Evolutionary conservation across 169 alveolate genomes (phyloP), one percentile per base, ranked within the genome.

Genomic region (Plasmodium reichenowi): DNA sequence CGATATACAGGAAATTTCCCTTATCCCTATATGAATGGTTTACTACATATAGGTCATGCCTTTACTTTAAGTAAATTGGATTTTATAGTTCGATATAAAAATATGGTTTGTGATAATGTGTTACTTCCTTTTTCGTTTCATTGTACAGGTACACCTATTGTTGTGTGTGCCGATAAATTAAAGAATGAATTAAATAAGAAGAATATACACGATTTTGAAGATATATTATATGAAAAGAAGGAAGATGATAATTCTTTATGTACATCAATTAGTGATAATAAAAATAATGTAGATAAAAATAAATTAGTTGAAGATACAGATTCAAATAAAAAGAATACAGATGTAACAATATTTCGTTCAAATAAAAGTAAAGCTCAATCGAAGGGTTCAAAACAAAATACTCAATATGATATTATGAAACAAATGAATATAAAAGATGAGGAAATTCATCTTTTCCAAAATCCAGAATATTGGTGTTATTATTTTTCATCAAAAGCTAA

Each of bases 1-100:
- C 98, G 98, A 93, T 98, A 94, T 95, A 96, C 98, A 88, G 94
- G 97, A 56, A 98, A 99, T 8, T 99, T 99, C 93, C 99, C 99
- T 43, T 98, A 96, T 89, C 99, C 99, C 0, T 99, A 99, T 85
- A 98, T 98, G 99, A 99, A 99, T 88, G 99, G 99, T 1, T 93
- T 98, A 89, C 94, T 99, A 74, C 99, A 99, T 88, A 94, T 99
- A 66, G 99, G 99, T 0, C 99, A 99, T 89, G 99, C 98, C 9
- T 99, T 98, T 93, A 97, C 99, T 0, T 92, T 98, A 80, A 96
- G 99, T 20, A 98, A 98, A 88, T 97, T 99, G 47, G 99, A 99
- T 92, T 99, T 99, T 75, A 97, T 96, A 47, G 98, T 99, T 13
- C 93, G 99, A 24, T 99, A 95, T 76, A 98, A 97, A 92, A 96